Percentiles rank a stretch among this genome's conserved stretches.
Evolutionary conservation across 139 green algal species (phyloP).

Genomic region (Micractinium conductrix): DNA sequence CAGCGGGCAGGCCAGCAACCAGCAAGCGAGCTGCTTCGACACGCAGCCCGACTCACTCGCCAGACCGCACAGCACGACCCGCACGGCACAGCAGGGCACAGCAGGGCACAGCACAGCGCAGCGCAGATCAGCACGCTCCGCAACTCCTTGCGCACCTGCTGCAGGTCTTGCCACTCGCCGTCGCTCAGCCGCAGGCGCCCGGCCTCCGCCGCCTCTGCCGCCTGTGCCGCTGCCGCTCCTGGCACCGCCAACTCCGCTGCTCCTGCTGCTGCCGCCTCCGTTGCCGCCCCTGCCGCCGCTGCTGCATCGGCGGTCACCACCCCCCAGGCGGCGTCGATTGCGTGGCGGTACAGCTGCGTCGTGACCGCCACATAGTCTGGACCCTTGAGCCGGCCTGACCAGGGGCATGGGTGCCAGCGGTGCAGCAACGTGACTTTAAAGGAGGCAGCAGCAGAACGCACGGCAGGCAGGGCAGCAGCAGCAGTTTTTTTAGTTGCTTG

Average conservation of each 20-base stretch:
- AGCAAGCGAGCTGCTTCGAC: no score
- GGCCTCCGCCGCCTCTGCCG: neutral
- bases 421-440: neutral
- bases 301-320: constrained; percentile 19
- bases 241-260: no score
- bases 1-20: no score
- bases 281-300: neutral
- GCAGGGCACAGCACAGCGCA: no score
- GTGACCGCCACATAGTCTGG: constrained; percentile 89
- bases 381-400: constrained; percentile 80
- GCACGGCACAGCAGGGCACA: no score
- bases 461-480: neutral
- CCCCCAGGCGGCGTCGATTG: constrained; percentile 82
- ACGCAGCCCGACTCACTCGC: no score
- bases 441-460: neutral
- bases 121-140: no score
- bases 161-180: constrained; percentile 52
- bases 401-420: neutral
- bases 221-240: neutral
- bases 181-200: constrained; percentile 38
- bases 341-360: constrained; percentile 61
- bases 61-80: no score
- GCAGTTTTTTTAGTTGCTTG: no score
- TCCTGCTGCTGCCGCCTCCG: neutral
- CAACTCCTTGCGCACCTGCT: constrained; percentile 63